phyloP scores from a whole-genome alignment of 176 grass and related monocot genomes.

The Musa itinerans region DNA sequence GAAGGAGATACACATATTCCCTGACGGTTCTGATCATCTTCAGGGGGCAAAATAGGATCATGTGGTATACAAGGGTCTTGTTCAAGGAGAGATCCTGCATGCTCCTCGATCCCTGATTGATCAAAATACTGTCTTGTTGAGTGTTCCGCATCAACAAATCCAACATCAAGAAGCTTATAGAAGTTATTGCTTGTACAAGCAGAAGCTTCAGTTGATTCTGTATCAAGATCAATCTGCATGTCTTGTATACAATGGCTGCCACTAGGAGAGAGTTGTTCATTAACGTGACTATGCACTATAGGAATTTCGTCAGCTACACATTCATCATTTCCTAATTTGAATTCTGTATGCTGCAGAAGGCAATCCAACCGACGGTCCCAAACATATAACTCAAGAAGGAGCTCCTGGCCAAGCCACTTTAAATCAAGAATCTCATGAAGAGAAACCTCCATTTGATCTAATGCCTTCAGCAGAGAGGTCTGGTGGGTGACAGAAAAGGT shows the following conservation, averaged over 20 bases:
- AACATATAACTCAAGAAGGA: slow-evolving; percentile 66
- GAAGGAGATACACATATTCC: slow-evolving; percentile 21
- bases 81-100: slow-evolving; percentile 28
- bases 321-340: slow-evolving; percentile 20
- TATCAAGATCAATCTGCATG: slow-evolving; percentile 6
- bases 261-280: slow-evolving; percentile 3
- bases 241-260: background rate
- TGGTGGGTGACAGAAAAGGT: slow-evolving; percentile 24
- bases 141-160: slow-evolving; percentile 3
- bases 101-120: background rate
- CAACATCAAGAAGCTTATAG: slow-evolving; percentile 17
- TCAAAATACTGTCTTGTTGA: background rate
- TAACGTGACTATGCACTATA: slow-evolving; percentile 16
- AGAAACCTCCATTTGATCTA: no score
- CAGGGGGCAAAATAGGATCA: slow-evolving; percentile 21
- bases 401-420: slow-evolving; percentile 77
- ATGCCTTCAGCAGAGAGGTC: slow-evolving; percentile 35
- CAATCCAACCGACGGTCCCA: slow-evolving; percentile 83
- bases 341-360: slow-evolving; percentile 41
- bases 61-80: slow-evolving; percentile 8
- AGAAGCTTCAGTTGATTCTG: slow-evolving; percentile 1
- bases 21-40: slow-evolving; percentile 21
- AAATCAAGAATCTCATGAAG: slow-evolving; percentile 53
- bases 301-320: slow-evolving; percentile 9
- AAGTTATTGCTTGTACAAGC: slow-evolving; percentile 12